phyloP scores from a whole-genome alignment of 2,329 filamentous ascomycete species.

The Trichoderma semiorbis region DNA sequence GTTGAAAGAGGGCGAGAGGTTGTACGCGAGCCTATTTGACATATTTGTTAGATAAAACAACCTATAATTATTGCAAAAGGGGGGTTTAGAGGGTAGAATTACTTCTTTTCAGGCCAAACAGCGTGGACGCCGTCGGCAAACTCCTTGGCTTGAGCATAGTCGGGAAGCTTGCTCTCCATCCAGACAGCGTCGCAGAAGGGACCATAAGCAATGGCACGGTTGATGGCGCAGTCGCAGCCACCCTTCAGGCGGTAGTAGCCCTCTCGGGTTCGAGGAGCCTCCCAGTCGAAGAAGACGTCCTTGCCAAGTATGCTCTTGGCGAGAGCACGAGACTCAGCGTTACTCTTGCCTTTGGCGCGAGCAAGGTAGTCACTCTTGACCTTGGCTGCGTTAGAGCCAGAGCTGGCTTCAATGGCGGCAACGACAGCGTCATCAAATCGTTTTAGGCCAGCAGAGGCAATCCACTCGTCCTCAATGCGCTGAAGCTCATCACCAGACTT shows the following conservation, averaged over 20 bases:
- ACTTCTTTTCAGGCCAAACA: constrained; percentile 96
- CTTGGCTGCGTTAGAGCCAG: constrained; percentile 65
- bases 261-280: constrained; percentile 85
- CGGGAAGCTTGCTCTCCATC: constrained; percentile 98
- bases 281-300: constrained; percentile 93
- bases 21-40: constrained; percentile 76
- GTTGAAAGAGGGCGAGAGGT: constrained; percentile 98
- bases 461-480: constrained; percentile 89
- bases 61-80: background rate
- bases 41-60: constrained; percentile 18
- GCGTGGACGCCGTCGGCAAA: constrained; percentile 93
- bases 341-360: constrained; percentile 77
- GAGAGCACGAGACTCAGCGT: constrained; percentile 74
- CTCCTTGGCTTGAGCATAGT: constrained; percentile 85
- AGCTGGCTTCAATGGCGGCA: constrained; percentile 70
- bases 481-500: constrained; percentile 80
- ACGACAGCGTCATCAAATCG: constrained; percentile 88
- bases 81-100: constrained; percentile 35
- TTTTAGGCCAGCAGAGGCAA: constrained; percentile 71
- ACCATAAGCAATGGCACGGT: constrained; percentile 85
- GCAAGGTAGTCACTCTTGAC: constrained; percentile 65
- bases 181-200: constrained; percentile 95
- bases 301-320: constrained; percentile 73
- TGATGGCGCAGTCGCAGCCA: constrained; percentile 86
- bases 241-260: constrained; percentile 93